Evolutionary conservation across 1,139 yeast genomes (phyloP).

Genomic region (Geotrichum cucujoidarum): DNA sequence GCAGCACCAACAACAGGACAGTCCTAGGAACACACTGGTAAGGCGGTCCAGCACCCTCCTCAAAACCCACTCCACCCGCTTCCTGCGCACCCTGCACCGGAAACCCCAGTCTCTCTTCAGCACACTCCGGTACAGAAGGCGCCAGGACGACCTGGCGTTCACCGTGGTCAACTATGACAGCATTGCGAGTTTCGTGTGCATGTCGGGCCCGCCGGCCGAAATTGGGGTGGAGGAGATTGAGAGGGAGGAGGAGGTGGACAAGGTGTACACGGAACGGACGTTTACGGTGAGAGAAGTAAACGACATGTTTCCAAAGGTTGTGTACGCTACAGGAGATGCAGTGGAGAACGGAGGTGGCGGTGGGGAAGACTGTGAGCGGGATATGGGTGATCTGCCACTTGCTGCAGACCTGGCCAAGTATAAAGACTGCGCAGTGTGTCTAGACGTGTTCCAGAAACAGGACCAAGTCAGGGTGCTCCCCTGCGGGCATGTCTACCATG

Average conservation of each 20-base stretch:
- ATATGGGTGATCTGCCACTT: slow-evolving; percentile 1
- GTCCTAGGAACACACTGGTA: too few relatives aligned
- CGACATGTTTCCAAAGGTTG: not conserved
- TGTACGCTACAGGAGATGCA: not conserved
- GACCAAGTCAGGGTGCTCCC: slow-evolving; percentile 1
- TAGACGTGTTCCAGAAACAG: not conserved
- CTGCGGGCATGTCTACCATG: slow-evolving; percentile 7
- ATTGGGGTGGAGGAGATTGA: slow-evolving; percentile 1
- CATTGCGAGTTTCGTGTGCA: not conserved
- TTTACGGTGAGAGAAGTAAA: slow-evolving; percentile 3
- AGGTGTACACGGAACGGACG: not conserved
- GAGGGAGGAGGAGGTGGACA: not conserved
- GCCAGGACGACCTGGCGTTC: not conserved
- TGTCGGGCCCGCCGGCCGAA: not conserved
- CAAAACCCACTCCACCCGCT: not conserved
- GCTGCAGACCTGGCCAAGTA: slow-evolving; percentile 1
- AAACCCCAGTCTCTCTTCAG: too few relatives aligned
- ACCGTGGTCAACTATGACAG: slow-evolving; percentile 3
- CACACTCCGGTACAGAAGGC: too few relatives aligned
- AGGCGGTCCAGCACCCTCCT: too few relatives aligned
- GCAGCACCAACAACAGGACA: too few relatives aligned
- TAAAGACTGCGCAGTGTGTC: slow-evolving; percentile 2
- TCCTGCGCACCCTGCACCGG: not conserved
- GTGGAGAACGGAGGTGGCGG: not conserved
- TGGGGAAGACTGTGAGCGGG: not conserved